phyloP scores from a whole-genome alignment of 176 grass and related monocot genomes.

The Sorghum bicolor region Sorghum_bicolor_NCBIv3 NC_012873.2:65031001-65031500 shows the following conservation, averaged over 20 bases:
- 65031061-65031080: constrained; percentile 42
- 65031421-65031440: neutral
- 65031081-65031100: constrained; percentile 17
- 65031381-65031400: neutral
- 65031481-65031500: constrained; percentile 70
- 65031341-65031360: neutral
- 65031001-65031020: constrained; percentile 87
- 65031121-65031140: neutral
- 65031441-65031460: neutral
- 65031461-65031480: neutral
- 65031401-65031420: constrained; percentile 11
- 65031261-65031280: constrained; percentile 87
- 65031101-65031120: constrained; percentile 9
- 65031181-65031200: constrained; percentile 80
- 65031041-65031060: constrained; percentile 62
- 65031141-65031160: constrained; percentile 3
- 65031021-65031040: constrained; percentile 80
- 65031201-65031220: constrained; percentile 83
- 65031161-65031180: constrained; percentile 88
- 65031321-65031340: neutral
- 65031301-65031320: constrained; percentile 50
- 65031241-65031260: constrained; percentile 61
- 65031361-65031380: neutral
- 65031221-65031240: constrained; percentile 84
- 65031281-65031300: constrained; percentile 72